Percentiles rank a stretch among this genome's conserved stretches.
Evolutionary conservation across 495 filamentous ascomycete species (phyloP).

Genomic region (Sphaerosporella brunnea): DNA sequence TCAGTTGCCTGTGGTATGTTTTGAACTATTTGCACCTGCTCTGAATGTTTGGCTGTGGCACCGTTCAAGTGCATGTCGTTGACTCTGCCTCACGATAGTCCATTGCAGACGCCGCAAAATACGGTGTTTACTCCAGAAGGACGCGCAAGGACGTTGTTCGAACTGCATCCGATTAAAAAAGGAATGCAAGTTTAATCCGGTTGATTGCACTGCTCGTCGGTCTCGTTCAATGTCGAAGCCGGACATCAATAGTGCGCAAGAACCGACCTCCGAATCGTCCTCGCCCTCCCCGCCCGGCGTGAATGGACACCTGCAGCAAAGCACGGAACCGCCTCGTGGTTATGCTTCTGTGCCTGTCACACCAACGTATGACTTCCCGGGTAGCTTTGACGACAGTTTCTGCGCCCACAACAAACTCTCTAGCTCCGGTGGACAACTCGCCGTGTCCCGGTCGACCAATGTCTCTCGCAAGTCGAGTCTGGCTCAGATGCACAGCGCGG

Average conservation of each 20-base stretch:
- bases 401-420: constrained; percentile 11
- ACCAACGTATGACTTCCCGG: constrained; percentile 11
- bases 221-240: constrained; percentile 25
- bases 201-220: constrained; percentile 37
- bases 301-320: constrained; percentile 11
- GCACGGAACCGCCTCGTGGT: constrained; percentile 4
- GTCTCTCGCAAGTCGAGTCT: constrained; percentile 21
- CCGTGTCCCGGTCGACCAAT: constrained; percentile 17
- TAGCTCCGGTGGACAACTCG: constrained; percentile 9
- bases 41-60: constrained; percentile 13
- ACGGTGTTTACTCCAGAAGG: constrained; percentile 62
- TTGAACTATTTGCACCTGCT: constrained; percentile 7
- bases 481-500: constrained; percentile 18
- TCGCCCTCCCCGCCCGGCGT: constrained; percentile 23
- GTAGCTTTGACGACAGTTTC: constrained; percentile 17
- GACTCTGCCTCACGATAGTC: constrained; percentile 40
- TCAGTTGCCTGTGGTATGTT: constrained; percentile 93
- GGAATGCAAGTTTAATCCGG: constrained; percentile 85
- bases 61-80: no score
- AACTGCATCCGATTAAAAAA: constrained; percentile 95
- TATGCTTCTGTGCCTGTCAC: constrained; percentile 24
- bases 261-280: constrained; percentile 21
- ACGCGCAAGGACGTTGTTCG: constrained; percentile 68
- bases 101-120: constrained; percentile 95
- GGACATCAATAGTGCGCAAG: constrained; percentile 23